phyloP scores from a whole-genome alignment of 106 monocot genomes.

The Ottelia alismoides region DNA sequence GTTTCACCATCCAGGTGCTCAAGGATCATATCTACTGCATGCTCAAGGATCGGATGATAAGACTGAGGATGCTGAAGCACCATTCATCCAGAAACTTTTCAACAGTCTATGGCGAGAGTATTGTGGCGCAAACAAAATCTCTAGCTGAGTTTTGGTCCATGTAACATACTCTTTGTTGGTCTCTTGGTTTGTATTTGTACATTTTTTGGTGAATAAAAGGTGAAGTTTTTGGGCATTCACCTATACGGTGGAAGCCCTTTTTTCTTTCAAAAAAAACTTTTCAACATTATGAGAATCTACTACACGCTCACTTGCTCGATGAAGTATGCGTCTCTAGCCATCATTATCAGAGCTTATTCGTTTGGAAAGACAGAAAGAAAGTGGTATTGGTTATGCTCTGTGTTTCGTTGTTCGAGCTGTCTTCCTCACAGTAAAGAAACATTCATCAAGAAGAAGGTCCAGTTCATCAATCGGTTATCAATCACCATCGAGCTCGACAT shows the following conservation, averaged over 20 bases:
- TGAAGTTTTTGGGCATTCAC: too few species aligned
- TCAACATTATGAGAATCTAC: conserved; percentile 77
- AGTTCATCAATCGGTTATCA: conserved; percentile 67
- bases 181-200: too few species aligned
- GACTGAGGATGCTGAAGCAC: conserved; percentile 77
- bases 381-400: conserved; percentile 32
- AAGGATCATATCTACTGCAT: too few species aligned
- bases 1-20: too few species aligned
- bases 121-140: too few species aligned
- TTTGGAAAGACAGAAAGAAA: conserved; percentile 6
- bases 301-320: conserved; percentile 55
- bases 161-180: too few species aligned
- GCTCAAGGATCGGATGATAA: conserved; percentile 94
- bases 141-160: too few species aligned
- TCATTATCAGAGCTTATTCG: conserved; percentile 42
- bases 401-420: conserved; percentile 77
- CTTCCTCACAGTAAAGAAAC: conserved; percentile 75
- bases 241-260: too few species aligned
- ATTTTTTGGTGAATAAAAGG: too few species aligned
- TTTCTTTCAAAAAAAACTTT: too few species aligned
- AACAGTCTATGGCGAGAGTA: too few species aligned
- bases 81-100: conserved; percentile 72
- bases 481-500: conserved; percentile 45
- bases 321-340: conserved; percentile 48
- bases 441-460: conserved; percentile 81